Conservation (phyloP, 2,329 filamentous ascomycete genomes). For the Lasiodiplodia hormozganensis region DNA sequence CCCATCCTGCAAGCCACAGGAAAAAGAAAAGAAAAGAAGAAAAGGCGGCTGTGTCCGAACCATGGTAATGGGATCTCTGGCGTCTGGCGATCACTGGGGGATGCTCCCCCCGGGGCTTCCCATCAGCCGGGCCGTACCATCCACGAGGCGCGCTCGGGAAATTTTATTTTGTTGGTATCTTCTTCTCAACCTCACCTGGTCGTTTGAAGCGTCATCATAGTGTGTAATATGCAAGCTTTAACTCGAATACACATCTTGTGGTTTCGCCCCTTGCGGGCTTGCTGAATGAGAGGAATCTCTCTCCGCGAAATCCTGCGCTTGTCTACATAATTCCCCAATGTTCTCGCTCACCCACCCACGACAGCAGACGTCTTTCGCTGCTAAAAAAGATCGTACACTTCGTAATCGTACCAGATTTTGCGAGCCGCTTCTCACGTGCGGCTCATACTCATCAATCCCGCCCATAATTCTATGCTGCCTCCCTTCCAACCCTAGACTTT, state of each 20-base stretch:
- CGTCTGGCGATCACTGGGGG: not conserved
- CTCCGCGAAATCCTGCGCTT: not conserved
- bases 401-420: not conserved
- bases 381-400: slow-evolving; percentile 6
- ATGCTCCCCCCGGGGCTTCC: not conserved
- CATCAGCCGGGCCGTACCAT: not conserved
- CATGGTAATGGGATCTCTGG: slow-evolving; percentile 7
- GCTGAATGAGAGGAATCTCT: not conserved
- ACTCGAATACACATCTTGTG: not conserved
- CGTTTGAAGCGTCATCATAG: not conserved
- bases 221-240: not conserved
- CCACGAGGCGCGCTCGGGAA: not conserved
- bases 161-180: not conserved
- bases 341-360: not conserved
- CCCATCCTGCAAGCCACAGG: slow-evolving; percentile 18
- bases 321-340: not conserved
- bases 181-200: not conserved
- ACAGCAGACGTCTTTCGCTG: not conserved
- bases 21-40: not conserved
- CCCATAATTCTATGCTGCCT: not conserved
- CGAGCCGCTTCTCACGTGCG: not conserved
- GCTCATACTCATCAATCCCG: not conserved
- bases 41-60: slow-evolving; percentile 2
- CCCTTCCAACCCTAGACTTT: not conserved
- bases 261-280: not conserved